A percentile compares a stretch with the other conserved stretches of the same genome.
These are phyloP conservation scores for Mortierella claussenii DNA, from an alignment of 192 early-diverging fungal species.

Conservation along the genomic window DNA sequence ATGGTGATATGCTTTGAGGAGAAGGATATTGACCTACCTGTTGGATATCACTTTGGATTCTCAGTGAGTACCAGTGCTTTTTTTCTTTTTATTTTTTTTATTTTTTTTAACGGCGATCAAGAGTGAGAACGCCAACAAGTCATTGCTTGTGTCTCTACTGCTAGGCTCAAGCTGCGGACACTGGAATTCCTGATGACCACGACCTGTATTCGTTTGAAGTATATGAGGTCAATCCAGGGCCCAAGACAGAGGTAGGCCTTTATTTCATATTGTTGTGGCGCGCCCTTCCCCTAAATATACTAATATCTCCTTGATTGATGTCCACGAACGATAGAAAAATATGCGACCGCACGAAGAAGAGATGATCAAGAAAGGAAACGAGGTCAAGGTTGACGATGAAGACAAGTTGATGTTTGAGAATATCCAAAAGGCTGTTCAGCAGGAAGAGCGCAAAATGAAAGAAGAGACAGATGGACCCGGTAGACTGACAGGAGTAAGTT, in stretches of 20 bases:
- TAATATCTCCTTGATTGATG: neutral
- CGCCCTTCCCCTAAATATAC: no score
- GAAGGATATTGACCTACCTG: conserved; percentile 65
- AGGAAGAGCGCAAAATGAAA: conserved; percentile 27
- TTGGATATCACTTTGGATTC: conserved; percentile 81
- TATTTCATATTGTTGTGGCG: no score
- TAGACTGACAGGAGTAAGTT: no score
- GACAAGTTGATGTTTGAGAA: conserved; percentile 35
- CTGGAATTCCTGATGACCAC: conserved; percentile 73
- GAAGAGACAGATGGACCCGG: no score
- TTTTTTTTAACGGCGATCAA: no score
- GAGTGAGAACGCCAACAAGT: no score
- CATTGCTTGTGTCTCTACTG: neutral
- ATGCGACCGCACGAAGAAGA: conserved; percentile 41
- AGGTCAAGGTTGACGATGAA: conserved; percentile 32
- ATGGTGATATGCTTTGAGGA: conserved; percentile 68
- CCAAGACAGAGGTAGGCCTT: conserved; percentile 29
- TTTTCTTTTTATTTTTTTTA: neutral
- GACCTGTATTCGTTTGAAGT: conserved; percentile 78
- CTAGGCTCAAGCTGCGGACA: conserved; percentile 46
- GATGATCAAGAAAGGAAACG: conserved; percentile 38
- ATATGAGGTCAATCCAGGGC: conserved; percentile 74
- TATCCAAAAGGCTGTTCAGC: conserved; percentile 32
- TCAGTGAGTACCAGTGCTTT: no score
- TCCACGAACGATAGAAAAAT: conserved; percentile 9